Conservation (phyloP, 371 early-diverging fungal species). For the Syncephalastrum monosporum region DNA sequence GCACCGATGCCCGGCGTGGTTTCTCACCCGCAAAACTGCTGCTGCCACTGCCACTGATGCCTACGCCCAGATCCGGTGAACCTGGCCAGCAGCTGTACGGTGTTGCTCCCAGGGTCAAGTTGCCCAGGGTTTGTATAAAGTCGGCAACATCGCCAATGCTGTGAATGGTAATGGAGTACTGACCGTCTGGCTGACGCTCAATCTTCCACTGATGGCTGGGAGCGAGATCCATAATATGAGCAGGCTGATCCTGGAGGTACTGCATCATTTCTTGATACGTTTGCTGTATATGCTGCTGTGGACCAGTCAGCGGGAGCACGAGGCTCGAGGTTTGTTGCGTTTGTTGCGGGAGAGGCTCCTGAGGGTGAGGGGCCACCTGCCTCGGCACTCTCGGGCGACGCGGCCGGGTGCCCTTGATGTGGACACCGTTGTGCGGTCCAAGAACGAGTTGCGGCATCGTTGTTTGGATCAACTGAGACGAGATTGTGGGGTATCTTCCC, state of each 20-base stretch:
- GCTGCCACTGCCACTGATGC: no score
- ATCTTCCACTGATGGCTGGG: conserved; percentile 20
- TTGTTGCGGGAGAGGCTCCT: background rate
- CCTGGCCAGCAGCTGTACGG: background rate
- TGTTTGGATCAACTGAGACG: no score
- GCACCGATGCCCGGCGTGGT: background rate
- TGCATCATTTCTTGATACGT: conserved; percentile 5
- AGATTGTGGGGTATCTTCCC: no score
- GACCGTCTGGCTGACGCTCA: conserved; percentile 13
- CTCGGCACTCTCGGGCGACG: no score
- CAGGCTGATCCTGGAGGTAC: background rate
- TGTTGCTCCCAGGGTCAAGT: conserved; percentile 5
- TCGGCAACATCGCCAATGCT: conserved; percentile 19
- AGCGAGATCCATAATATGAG: conserved; percentile 11
- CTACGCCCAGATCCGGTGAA: no score
- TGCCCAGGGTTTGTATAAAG: conserved; percentile 16
- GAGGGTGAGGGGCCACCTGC: no score
- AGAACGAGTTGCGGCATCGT: no score
- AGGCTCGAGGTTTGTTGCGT: background rate
- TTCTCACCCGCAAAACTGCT: background rate
- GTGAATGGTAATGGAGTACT: conserved; percentile 18
- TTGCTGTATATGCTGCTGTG: conserved; percentile 1
- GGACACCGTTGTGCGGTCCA: no score
- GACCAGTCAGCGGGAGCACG: no score
- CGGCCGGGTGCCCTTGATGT: no score